A percentile compares a stretch with the other conserved stretches of the same genome.
phyloP scores from a whole-genome alignment of 2,329 filamentous ascomycete genomes.

The Coleophoma eucalyptorum region DNA sequence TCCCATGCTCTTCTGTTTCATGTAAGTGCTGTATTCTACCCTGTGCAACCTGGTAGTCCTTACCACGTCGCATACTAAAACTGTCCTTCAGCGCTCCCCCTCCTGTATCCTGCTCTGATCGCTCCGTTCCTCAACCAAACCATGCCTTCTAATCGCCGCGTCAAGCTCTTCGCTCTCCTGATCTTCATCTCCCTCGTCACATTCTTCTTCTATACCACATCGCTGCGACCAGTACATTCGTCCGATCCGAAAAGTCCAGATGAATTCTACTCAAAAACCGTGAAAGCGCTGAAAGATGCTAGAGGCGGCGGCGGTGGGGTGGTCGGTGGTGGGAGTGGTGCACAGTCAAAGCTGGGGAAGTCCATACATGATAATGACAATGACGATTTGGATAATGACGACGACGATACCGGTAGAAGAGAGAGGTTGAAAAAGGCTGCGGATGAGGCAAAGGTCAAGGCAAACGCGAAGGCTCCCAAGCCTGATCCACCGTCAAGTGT shows the following conservation, averaged over 20 bases:
- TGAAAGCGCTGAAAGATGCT: constrained; percentile 40
- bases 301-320: background rate
- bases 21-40: too few species aligned
- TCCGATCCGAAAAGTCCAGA: constrained; percentile 39
- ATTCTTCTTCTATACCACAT: constrained; percentile 70
- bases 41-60: too few species aligned
- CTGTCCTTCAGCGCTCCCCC: too few species aligned
- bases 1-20: too few species aligned
- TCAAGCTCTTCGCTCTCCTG: constrained; percentile 63
- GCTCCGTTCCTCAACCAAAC: constrained; percentile 4
- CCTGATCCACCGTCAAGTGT: constrained; percentile 55
- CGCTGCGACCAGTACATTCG: constrained; percentile 42
- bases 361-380: constrained; percentile 51
- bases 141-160: constrained; percentile 69
- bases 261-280: constrained; percentile 59
- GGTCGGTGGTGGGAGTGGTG: background rate
- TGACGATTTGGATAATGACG: constrained; percentile 42
- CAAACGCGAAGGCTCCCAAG: constrained; percentile 61
- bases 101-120: too few species aligned
- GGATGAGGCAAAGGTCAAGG: constrained; percentile 63
- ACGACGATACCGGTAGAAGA: constrained; percentile 44
- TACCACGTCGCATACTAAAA: too few species aligned
- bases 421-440: constrained; percentile 64
- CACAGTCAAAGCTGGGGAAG: background rate
- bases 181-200: constrained; percentile 62